Base-by-base conservation (phyloP, 2,329 filamentous ascomycete species). In the Tolypocladium nubicola region DNA sequence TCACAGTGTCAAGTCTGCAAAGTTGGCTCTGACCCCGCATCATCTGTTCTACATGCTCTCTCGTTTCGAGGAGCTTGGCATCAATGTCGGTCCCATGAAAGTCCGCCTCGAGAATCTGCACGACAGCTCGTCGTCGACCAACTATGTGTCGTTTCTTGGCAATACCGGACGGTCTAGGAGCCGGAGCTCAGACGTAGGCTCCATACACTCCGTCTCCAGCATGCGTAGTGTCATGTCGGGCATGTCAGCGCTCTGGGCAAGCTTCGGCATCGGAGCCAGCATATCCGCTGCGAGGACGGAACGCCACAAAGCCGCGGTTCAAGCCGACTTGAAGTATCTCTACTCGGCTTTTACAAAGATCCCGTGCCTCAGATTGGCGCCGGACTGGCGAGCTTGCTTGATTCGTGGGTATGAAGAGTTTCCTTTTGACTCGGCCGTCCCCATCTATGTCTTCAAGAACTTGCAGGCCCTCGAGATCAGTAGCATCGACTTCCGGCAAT, bases 331-430 rank as follows among this genome's bases (percentile, higher is more conserved):
- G 64, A 97, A 93, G 71, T 97, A 99, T 71, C 79, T 99, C 39
- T 99, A 97, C 75, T 97, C 94, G 47, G 90, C 94, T 58, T 99
- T 97, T 70, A 99, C 94, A 67, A 99, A 97, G 75, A 96, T 99
- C 49, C 94, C 94, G 0, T 96, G 90, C 68, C 78, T 99, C 61
- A 86, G 88, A 62, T 79, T 99, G 57, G 86, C 92, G 35, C 92
- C 92, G n/a, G 94, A 99, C 72, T 92, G 91, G 77, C 89, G 90
- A 63, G 92, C 93, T 53, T 86, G 88, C 56, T 78, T 97, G 60
- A 97, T 99, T 64, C 83, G 87, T 63, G 93, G 93, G 35, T 97
- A 94, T 69, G 94, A 99, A 72, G 93, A 97, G 72, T 99, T 97
- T 64, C 94, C 94, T 3, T 97, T 97, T 71, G 94, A 99, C 72